Evolutionary conservation across 768 basidiomycete species (phyloP).

Genomic region (Auriscalpium vulgare): DNA sequence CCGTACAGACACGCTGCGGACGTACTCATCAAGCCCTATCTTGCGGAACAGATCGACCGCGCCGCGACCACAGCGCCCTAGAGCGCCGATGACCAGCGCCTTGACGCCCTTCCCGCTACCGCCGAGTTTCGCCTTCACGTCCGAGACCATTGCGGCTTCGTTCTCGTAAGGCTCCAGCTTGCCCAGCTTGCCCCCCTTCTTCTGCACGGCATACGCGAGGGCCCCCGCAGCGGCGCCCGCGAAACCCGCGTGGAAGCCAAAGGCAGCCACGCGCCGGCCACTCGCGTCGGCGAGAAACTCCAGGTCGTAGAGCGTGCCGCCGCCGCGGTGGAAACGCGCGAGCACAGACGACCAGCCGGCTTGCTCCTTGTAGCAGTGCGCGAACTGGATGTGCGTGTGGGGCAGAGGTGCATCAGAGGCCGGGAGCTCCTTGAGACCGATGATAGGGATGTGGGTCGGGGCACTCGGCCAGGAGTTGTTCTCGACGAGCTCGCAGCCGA

Average conservation of each 20-base stretch:
- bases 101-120: conserved; percentile 66
- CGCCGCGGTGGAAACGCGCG: conserved; percentile 74
- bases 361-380: conserved; percentile 95
- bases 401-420: conserved; percentile 73
- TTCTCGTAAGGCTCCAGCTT: conserved; percentile 74
- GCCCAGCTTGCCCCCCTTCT: conserved; percentile 53
- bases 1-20: conserved; percentile 10
- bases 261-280: conserved; percentile 92
- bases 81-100: conserved; percentile 91
- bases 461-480: conserved; percentile 88
- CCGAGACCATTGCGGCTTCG: conserved; percentile 74
- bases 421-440: conserved; percentile 95
- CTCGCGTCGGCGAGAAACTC: conserved; percentile 85
- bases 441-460: conserved; percentile 66
- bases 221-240: conserved; percentile 94
- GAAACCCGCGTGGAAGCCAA: conserved; percentile 97
- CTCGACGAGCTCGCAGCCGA: conserved; percentile 80
- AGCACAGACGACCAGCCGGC: conserved; percentile 87
- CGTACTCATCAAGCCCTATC: conserved; percentile 90
- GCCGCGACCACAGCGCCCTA: conserved; percentile 90
- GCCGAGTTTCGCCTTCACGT: conserved; percentile 59
- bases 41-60: conserved; percentile 94
- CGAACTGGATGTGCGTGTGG: conserved; percentile 97
- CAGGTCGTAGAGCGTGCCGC: conserved; percentile 86
- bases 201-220: conserved; percentile 66